Evolutionary conservation across 495 filamentous ascomycete species (phyloP).

Genomic region (Neurospora sp.): DNA sequence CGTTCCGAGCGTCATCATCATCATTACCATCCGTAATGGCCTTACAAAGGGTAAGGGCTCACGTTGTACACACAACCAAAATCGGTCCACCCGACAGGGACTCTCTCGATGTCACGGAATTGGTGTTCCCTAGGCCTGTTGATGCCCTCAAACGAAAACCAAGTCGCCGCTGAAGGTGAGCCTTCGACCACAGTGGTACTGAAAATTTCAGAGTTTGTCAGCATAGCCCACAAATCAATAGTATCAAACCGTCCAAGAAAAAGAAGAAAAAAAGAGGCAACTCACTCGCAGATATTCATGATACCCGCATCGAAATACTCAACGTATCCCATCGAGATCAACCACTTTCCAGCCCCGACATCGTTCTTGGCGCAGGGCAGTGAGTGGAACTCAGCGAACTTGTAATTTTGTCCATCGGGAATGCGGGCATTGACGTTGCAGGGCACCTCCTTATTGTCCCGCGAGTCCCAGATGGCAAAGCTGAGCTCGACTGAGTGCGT

Average conservation of each 20-base stretch:
- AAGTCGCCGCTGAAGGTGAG: neutral
- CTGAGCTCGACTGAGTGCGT: neutral
- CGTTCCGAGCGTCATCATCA: neutral
- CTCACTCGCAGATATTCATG: neutral
- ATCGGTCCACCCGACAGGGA: neutral
- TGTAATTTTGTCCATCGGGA: neutral
- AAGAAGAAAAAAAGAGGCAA: neutral
- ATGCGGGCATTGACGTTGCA: neutral
- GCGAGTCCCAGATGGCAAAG: neutral
- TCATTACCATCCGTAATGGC: neutral
- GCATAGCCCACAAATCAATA: neutral
- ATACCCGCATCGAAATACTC: neutral
- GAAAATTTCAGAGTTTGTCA: neutral
- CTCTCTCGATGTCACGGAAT: neutral
- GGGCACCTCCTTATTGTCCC: neutral
- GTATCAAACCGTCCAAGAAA: neutral
- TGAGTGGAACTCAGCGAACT: neutral
- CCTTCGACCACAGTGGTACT: neutral
- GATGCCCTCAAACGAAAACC: neutral
- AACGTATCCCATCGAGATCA: neutral
- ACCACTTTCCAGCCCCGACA: neutral
- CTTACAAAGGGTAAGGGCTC: neutral
- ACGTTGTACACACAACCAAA: neutral
- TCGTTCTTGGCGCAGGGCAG: neutral
- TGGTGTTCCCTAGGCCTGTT: neutral